A percentile compares a stretch with the other conserved stretches of the same genome.
These are phyloP conservation scores for Cryptococcus wingfieldii DNA, from an alignment of 1,284 basidiomycete species.

Conservation along the genomic window DNA sequence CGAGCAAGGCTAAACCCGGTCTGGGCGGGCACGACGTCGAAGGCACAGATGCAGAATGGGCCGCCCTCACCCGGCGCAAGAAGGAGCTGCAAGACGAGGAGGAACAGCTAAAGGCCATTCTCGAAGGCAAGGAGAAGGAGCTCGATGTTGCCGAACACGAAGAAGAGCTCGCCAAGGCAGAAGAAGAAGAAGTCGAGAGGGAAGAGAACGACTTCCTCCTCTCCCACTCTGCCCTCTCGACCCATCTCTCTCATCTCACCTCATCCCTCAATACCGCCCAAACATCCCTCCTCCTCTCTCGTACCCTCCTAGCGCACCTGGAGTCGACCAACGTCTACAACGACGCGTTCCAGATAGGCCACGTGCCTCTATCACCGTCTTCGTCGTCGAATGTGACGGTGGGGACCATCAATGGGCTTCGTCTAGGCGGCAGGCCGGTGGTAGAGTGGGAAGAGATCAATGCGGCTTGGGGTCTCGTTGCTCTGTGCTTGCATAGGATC, in stretches of 20 bases:
- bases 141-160: constrained; percentile 69
- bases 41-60: constrained; percentile 41
- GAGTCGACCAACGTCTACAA: constrained; percentile 96
- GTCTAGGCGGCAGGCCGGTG: constrained; percentile 76
- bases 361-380: constrained; percentile 48
- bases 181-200: constrained; percentile 64
- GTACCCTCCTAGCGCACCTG: constrained; percentile 54
- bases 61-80: constrained; percentile 58
- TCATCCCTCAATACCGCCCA: constrained; percentile 20
- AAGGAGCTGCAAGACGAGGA: constrained; percentile 67
- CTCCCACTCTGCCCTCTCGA: constrained; percentile 21
- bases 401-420: constrained; percentile 93
- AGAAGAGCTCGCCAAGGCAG: constrained; percentile 66
- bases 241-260: constrained; percentile 12
- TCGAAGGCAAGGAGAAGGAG: constrained; percentile 60
- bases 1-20: constrained; percentile 47
- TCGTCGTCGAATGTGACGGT: constrained; percentile 55
- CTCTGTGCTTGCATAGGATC: constrained; percentile 85
- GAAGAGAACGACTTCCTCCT: constrained; percentile 63
- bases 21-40: constrained; percentile 34
- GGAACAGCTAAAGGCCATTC: constrained; percentile 41
- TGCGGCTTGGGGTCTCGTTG: constrained; percentile 94
- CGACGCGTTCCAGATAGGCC: constrained; percentile 96
- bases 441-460: constrained; percentile 99
- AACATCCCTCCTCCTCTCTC: constrained; percentile 45